These are phyloP conservation scores for Trichoderma sp. DNA, from an alignment of 2,329 filamentous ascomycete genomes.

Conservation along the genomic window DNA sequence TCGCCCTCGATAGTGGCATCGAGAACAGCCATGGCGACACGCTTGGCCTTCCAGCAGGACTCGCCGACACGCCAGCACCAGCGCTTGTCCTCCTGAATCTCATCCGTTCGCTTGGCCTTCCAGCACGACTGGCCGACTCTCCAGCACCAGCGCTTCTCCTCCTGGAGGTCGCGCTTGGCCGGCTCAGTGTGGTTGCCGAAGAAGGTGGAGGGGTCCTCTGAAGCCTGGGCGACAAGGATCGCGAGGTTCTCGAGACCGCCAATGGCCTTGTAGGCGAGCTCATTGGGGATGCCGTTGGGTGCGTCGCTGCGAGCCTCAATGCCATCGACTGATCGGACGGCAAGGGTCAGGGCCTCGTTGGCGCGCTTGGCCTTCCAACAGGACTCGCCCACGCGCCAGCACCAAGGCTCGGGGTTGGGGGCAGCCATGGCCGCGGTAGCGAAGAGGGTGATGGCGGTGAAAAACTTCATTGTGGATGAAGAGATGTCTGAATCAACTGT, in stretches of 20 bases:
- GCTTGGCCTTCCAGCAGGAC: constrained; percentile 44
- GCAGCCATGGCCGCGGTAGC: constrained; percentile 28
- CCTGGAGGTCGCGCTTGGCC: constrained; percentile 40
- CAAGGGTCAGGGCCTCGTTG: constrained; percentile 28
- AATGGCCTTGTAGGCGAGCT: constrained; percentile 42
- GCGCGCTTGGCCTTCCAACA: constrained; percentile 42
- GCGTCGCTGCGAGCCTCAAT: constrained; percentile 33
- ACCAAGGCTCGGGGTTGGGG: constrained; percentile 32
- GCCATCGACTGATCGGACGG: constrained; percentile 33
- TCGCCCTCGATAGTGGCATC: constrained; percentile 35
- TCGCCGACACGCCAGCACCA: constrained; percentile 36
- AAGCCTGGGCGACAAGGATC: constrained; percentile 38
- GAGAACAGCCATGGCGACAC: constrained; percentile 42
- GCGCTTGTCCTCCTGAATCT: constrained; percentile 25
- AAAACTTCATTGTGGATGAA: constrained; percentile 33
- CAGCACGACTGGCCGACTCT: constrained; percentile 39
- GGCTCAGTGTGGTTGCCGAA: constrained; percentile 37
- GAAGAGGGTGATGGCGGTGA: constrained; percentile 33
- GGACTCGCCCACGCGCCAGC: constrained; percentile 34
- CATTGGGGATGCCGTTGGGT: constrained; percentile 39
- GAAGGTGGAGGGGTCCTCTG: constrained; percentile 36
- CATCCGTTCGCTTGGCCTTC: constrained; percentile 44
- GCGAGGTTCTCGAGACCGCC: constrained; percentile 44
- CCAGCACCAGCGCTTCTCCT: constrained; percentile 31
- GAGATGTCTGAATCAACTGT: background rate